These are phyloP conservation scores for Physaria fendleri DNA, from an alignment of 345 rosid species.

Conservation along the genomic window DNA sequence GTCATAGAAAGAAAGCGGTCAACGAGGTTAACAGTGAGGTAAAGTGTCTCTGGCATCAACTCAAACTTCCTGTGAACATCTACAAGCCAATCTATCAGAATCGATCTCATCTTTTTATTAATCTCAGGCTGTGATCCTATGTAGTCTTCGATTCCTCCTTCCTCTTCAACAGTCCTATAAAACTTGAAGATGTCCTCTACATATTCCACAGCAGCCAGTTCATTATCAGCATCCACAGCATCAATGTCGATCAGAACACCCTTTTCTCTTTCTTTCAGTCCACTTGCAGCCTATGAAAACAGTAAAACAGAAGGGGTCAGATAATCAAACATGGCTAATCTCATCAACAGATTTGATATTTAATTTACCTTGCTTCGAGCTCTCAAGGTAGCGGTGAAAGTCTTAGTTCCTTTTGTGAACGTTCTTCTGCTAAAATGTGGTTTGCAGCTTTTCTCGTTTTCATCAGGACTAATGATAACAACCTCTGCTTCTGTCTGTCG, in stretches of 20 bases:
- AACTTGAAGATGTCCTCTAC: slow-evolving; percentile 12
- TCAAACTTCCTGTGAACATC: slow-evolving; percentile 21
- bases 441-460: slow-evolving; percentile 32
- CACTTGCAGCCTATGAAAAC: slow-evolving; percentile 46
- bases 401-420: slow-evolving; percentile 31
- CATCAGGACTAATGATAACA: slow-evolving; percentile 53
- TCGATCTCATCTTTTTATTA: slow-evolving; percentile 18
- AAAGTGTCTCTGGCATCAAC: slow-evolving; percentile 21
- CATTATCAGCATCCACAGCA: slow-evolving; percentile 45
- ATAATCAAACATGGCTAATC: background rate
- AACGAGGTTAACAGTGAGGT: slow-evolving; percentile 15
- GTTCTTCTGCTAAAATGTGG: slow-evolving; percentile 26
- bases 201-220: slow-evolving; percentile 37
- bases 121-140: slow-evolving; percentile 21
- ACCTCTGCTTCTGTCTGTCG: slow-evolving; percentile 32
- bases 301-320: background rate
- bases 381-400: slow-evolving; percentile 53
- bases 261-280: slow-evolving; percentile 5
- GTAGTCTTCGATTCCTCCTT: slow-evolving; percentile 11
- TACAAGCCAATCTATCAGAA: slow-evolving; percentile 5
- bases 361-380: slow-evolving; percentile 67
- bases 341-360: too few species aligned
- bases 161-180: background rate
- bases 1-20: slow-evolving; percentile 37
- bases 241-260: slow-evolving; percentile 33